Evolutionary conservation across 306 rosid genomes (phyloP).

Genomic region (Castanopsis chinensis): DNA sequence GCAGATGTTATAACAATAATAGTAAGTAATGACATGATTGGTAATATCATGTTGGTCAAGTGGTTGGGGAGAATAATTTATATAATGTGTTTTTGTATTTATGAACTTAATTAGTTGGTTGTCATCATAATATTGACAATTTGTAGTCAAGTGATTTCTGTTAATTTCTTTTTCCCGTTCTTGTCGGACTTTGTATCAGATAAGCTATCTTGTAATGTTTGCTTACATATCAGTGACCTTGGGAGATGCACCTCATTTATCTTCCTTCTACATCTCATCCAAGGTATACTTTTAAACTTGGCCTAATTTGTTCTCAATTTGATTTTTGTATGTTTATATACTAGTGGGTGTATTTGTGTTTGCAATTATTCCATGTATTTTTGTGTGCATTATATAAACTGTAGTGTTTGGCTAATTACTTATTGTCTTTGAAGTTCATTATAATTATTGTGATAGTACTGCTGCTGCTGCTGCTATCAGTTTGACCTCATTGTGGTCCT

Average conservation of each 20-base stretch:
- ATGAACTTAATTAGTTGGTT: slow-evolving; percentile 16
- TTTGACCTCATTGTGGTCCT: not conserved
- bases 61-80: slow-evolving; percentile 8
- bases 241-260: slow-evolving; percentile 66
- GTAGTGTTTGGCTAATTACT: not conserved
- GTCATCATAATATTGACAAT: slow-evolving; percentile 1
- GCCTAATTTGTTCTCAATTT: slow-evolving; percentile 6
- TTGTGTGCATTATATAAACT: not conserved
- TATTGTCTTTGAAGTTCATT: not conserved
- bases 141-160: not conserved
- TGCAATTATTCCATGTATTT: not conserved
- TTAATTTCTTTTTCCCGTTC: not conserved
- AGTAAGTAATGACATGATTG: slow-evolving; percentile 40
- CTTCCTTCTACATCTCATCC: slow-evolving; percentile 79
- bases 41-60: slow-evolving; percentile 8
- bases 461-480: not conserved
- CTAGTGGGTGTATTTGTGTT: not conserved
- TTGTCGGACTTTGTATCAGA: slow-evolving; percentile 49
- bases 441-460: not conserved
- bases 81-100: slow-evolving; percentile 2
- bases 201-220: slow-evolving; percentile 96
- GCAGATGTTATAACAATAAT: slow-evolving; percentile 90
- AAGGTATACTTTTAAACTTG: slow-evolving; percentile 51
- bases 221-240: slow-evolving; percentile 82
- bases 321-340: not conserved